Evolutionary conservation across 257 asterid species (phyloP).

Genomic region (Lycium ferocissimum): DNA sequence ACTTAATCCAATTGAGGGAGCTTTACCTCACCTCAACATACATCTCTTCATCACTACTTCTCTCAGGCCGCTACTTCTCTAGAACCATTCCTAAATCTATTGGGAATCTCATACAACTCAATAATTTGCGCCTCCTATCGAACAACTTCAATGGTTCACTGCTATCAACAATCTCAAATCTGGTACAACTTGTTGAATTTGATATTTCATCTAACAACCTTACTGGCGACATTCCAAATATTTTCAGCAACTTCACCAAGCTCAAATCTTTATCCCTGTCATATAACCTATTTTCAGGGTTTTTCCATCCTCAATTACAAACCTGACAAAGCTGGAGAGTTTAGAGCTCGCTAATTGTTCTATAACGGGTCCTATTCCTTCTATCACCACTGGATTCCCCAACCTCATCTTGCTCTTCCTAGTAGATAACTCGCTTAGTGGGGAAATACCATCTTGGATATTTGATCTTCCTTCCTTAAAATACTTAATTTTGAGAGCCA

Average conservation of each 20-base stretch:
- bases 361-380: slow-evolving; percentile 14
- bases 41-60: slow-evolving; percentile 37
- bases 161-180: slow-evolving; percentile 35
- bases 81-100: slow-evolving; percentile 41
- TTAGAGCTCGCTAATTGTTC: slow-evolving; percentile 13
- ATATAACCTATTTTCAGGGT: background rate
- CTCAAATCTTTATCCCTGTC: background rate
- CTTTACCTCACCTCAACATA: slow-evolving; percentile 12
- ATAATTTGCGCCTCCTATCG: background rate
- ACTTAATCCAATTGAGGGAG: slow-evolving; percentile 33
- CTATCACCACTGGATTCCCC: background rate
- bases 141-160: slow-evolving; percentile 39
- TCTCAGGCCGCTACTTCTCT: slow-evolving; percentile 35
- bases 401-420: slow-evolving; percentile 21
- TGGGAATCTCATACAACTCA: slow-evolving; percentile 34
- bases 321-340: background rate
- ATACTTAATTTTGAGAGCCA: background rate
- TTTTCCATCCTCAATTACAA: slow-evolving; percentile 26
- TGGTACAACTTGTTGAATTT: slow-evolving; percentile 33
- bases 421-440: background rate
- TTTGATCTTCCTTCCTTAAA: slow-evolving; percentile 17
- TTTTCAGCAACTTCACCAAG: background rate
- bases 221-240: slow-evolving; percentile 32
- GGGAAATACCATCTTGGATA: slow-evolving; percentile 31
- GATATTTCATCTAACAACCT: slow-evolving; percentile 38